Percentiles rank a stretch among this genome's conserved stretches.
phyloP scores from a whole-genome alignment of 345 rosid genomes.

The Arabidopsis thaliana region DNA sequence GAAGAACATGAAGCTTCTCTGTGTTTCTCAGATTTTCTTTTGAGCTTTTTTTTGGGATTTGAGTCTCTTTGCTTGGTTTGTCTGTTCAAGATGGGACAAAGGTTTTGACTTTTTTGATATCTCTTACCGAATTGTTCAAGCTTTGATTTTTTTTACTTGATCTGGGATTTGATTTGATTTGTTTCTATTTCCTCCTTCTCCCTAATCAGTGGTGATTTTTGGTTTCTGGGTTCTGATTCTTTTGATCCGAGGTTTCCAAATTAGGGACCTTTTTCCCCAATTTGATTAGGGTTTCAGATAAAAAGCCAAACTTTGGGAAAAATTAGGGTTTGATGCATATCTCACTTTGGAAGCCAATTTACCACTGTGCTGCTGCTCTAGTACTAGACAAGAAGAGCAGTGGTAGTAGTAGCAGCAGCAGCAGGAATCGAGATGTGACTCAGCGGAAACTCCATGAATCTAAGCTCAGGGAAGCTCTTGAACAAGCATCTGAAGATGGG shows the following conservation, averaged over 20 bases:
- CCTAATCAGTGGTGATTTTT: slow-evolving; percentile 12
- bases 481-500: slow-evolving; percentile 96
- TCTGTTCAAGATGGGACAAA: slow-evolving; percentile 34
- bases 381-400: slow-evolving; percentile 79
- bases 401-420: slow-evolving; percentile 28
- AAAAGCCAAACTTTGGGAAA: neutral
- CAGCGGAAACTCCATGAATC: slow-evolving; percentile 78
- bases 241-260: slow-evolving; percentile 37
- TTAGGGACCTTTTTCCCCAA: slow-evolving; percentile 12
- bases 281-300: slow-evolving; percentile 17
- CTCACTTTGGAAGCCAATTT: slow-evolving; percentile 97
- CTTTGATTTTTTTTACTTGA: slow-evolving; percentile 24
- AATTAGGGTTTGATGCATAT: slow-evolving; percentile 69
- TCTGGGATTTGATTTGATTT: slow-evolving; percentile 17
- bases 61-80: slow-evolving; percentile 18
- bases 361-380: slow-evolving; percentile 96
- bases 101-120: slow-evolving; percentile 40
- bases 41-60: slow-evolving; percentile 29
- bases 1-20: slow-evolving; percentile 30
- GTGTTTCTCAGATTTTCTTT: slow-evolving; percentile 3
- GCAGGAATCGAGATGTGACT: slow-evolving; percentile 69
- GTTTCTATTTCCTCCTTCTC: slow-evolving; percentile 4
- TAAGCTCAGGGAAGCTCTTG: slow-evolving; percentile 92
- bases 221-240: slow-evolving; percentile 21
- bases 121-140: slow-evolving; percentile 24